Percentiles rank a stretch among this genome's conserved stretches.
These are phyloP conservation scores for Yamadazyma blattariae DNA, from an alignment of 1,139 yeast genomes.

Conservation along the genomic window DNA sequence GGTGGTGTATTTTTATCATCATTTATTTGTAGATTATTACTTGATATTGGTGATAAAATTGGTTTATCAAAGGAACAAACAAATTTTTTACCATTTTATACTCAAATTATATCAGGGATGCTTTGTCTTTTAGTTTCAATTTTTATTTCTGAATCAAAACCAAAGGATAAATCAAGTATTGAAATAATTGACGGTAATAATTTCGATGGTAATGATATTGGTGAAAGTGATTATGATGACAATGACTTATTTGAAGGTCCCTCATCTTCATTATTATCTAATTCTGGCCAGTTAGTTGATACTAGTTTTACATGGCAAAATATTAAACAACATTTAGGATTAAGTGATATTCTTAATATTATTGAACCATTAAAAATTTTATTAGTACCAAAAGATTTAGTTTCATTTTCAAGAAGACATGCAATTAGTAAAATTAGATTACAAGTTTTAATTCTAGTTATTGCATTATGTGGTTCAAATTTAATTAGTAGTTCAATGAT, in stretches of 20 bases:
- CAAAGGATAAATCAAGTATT: not conserved
- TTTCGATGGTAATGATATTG: not conserved
- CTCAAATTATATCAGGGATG: not conserved
- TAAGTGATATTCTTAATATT: not conserved
- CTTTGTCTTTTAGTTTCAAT: not conserved
- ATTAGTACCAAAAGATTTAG: constrained; percentile 1
- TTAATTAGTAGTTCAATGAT: not conserved
- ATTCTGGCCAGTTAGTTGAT: not conserved
- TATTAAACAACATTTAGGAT: not conserved
- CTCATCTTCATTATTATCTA: too few relatives aligned
- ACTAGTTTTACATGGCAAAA: too few relatives aligned
- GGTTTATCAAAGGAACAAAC: not conserved
- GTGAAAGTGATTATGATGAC: not conserved
- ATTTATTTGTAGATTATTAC: constrained; percentile 3
- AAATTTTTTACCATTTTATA: constrained; percentile 2
- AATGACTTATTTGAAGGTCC: too few relatives aligned
- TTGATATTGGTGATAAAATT: not conserved
- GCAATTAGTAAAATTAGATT: constrained; percentile 2
- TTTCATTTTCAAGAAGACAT: constrained; percentile 3
- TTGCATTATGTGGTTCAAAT: not conserved
- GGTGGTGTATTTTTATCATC: constrained; percentile 7
- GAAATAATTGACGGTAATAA: not conserved
- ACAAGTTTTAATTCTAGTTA: constrained; percentile 2
- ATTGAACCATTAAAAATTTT: constrained; percentile 3
- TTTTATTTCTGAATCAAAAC: constrained; percentile 1